Percentiles rank a stretch among this genome's conserved stretches.
Conservation (phyloP, 2,329 filamentous ascomycete genomes). For the Ascochyta lentis region DNA sequence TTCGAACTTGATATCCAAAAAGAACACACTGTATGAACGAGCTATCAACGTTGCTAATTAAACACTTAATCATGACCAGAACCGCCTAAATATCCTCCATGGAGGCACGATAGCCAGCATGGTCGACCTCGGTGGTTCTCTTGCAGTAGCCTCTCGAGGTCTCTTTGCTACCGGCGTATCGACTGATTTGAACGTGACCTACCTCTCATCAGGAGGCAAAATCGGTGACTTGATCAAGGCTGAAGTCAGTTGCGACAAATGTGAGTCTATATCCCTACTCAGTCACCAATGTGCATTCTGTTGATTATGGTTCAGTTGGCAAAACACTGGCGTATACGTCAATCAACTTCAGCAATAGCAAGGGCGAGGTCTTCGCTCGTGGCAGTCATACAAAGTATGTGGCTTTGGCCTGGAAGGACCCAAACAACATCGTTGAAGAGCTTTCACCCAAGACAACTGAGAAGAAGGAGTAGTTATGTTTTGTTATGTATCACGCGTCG, state of each 20-base stretch:
- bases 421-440: conserved; percentile 66
- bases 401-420: conserved; percentile 66
- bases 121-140: conserved; percentile 70
- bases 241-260: conserved; percentile 70
- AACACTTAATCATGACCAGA: conserved; percentile 57
- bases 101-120: conserved; percentile 81
- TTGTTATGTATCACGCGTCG: too few species aligned
- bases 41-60: not conserved
- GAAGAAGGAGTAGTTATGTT: conserved; percentile 29
- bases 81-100: conserved; percentile 77
- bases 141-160: conserved; percentile 70
- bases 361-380: conserved; percentile 66
- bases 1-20: conserved; percentile 78
- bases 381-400: conserved; percentile 74
- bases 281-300: not conserved
- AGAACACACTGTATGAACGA: conserved; percentile 71
- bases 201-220: conserved; percentile 68
- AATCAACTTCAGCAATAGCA: conserved; percentile 65
- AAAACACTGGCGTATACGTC: conserved; percentile 70
- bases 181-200: conserved; percentile 71
- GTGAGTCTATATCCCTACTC: conserved; percentile 44
- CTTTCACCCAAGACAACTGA: conserved; percentile 51
- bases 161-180: conserved; percentile 71
- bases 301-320: conserved; percentile 56
- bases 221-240: conserved; percentile 66